Percentiles rank a stretch among this genome's conserved stretches.
phyloP scores from a whole-genome alignment of 1,284 basidiomycete genomes.

The Sphaerobolus stellatus region DNA sequence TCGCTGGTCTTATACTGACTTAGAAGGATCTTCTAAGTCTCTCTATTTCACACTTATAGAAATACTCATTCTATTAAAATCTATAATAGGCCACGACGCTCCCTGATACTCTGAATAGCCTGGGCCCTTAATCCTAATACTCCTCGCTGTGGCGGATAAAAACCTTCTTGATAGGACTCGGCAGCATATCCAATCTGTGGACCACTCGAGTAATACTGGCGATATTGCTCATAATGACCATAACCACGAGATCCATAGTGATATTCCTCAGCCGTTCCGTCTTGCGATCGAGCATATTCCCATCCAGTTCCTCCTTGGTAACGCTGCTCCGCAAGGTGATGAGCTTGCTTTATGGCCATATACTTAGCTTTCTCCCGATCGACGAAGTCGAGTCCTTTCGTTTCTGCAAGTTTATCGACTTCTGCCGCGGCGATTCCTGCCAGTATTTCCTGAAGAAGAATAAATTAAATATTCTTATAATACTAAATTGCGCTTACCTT shows the following conservation, averaged over 20 bases:
- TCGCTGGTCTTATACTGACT: too few relatives aligned
- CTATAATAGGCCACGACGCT: too few relatives aligned
- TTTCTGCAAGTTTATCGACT: slow-evolving; percentile 27
- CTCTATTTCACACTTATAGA: too few relatives aligned
- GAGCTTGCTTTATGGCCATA: slow-evolving; percentile 20
- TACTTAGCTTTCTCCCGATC: slow-evolving; percentile 25
- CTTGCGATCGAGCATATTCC: slow-evolving; percentile 18
- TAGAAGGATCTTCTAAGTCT: too few relatives aligned
- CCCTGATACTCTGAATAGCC: too few relatives aligned
- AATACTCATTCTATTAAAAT: too few relatives aligned
- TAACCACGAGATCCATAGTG: slow-evolving; percentile 7
- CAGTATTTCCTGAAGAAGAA: slow-evolving; percentile 21
- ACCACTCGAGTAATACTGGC: too few relatives aligned
- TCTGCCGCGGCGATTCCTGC: slow-evolving; percentile 29
- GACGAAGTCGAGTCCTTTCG: slow-evolving; percentile 26
- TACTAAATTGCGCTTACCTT: slow-evolving; percentile 16
- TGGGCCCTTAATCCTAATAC: too few relatives aligned
- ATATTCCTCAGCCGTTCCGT: slow-evolving; percentile 13
- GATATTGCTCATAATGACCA: background rate
- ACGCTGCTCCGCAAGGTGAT: slow-evolving; percentile 19
- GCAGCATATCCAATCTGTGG: too few relatives aligned
- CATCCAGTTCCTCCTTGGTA: slow-evolving; percentile 21
- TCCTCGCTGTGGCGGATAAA: too few relatives aligned
- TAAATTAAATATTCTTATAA: background rate
- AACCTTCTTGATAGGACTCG: too few relatives aligned